Evolutionary conservation across 1,284 basidiomycete genomes (phyloP), one percentile per base, ranked within the genome.

Genomic region (Sporisorium scitamineum): DNA sequence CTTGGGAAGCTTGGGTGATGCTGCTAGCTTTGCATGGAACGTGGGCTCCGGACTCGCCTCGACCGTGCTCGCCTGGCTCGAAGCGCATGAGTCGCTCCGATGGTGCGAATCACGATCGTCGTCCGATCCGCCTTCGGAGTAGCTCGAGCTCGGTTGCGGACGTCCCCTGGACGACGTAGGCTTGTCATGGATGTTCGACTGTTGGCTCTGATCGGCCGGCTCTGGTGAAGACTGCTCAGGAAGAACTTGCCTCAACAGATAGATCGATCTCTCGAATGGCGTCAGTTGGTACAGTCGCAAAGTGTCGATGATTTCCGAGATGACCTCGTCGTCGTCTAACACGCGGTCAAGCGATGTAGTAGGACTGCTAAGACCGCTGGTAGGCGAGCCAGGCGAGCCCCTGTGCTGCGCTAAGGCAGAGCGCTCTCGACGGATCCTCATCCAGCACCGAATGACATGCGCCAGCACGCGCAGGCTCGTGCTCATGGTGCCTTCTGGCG

Each of bases 371-470:
- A 26, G 20, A 2, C 18, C 18, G 27, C 27, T 27, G 5, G 24
- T 22, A 5, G 14, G 8, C 8, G 58, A 47, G 22, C 41, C 51
- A 24, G 45, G 44, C 14, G 68, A 54, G 13, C 31, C 53, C 34
- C 45, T 29, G 27, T 53, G 54, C 20, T 57, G 51, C 1, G 53
- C 50, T 18, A 62, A 13, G 0, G 42, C 41, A 0, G 70, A 59
- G 0, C 65, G 51, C 14, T 64, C 57, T n/a, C 61, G 56, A 8
- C 65, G 65, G 8, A 73, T 61, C 20, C 26, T 57, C 55, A 73
- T 73, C 70, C 70, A 73, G 44, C 58, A 64, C 8, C 70, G 65
- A 20, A 73, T 68, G 18, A 73, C 65, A 37, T 64, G 65, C 10
- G 65, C 64, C 11, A 73, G 58, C 5, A 73, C 65, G 3, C 65